These are phyloP conservation scores for Leptosphaerulina australis DNA, from an alignment of 2,329 filamentous ascomycete genomes.

Conservation along the genomic window DNA sequence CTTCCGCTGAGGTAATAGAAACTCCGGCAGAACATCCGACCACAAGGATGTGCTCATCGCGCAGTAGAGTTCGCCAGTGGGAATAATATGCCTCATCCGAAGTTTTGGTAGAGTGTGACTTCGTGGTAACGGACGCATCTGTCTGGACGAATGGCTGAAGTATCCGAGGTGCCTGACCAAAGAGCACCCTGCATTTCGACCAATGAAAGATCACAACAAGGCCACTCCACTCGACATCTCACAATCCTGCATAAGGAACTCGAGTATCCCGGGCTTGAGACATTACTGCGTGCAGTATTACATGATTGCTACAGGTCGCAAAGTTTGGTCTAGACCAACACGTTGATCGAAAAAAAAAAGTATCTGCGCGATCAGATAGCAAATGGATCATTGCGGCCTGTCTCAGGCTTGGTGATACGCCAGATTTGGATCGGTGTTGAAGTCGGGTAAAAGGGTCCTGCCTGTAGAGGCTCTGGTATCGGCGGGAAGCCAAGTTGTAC, in stretches of 20 bases:
- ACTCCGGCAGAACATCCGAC: conserved; percentile 20
- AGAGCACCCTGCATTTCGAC: conserved; percentile 14
- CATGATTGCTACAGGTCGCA: conserved; percentile 22
- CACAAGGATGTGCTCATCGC: conserved; percentile 25
- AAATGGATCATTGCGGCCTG: conserved; percentile 29
- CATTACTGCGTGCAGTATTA: conserved; percentile 27
- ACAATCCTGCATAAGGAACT: conserved; percentile 18
- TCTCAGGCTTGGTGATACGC: conserved; percentile 45
- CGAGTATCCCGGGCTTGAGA: conserved; percentile 21
- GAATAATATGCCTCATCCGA: conserved; percentile 16
- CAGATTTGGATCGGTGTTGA: conserved; percentile 65
- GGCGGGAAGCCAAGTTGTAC: conserved; percentile 41
- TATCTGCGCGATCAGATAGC: conserved; percentile 29
- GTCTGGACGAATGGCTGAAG: conserved; percentile 11
- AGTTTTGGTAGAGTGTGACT: conserved; percentile 8
- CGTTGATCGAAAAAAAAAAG: conserved; percentile 19
- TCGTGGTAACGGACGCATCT: conserved; percentile 23
- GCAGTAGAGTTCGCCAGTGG: conserved; percentile 28
- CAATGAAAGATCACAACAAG: conserved; percentile 26
- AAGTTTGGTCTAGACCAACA: conserved; percentile 27
- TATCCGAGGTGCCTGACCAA: conserved; percentile 3
- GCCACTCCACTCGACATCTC: conserved; percentile 32
- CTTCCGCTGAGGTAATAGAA: conserved; percentile 33
- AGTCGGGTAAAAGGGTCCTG: conserved; percentile 69
- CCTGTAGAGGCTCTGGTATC: conserved; percentile 52